These are phyloP conservation scores for Kodamaea derodonti DNA, from an alignment of 1,139 yeast species.

Conservation along the genomic window DNA sequence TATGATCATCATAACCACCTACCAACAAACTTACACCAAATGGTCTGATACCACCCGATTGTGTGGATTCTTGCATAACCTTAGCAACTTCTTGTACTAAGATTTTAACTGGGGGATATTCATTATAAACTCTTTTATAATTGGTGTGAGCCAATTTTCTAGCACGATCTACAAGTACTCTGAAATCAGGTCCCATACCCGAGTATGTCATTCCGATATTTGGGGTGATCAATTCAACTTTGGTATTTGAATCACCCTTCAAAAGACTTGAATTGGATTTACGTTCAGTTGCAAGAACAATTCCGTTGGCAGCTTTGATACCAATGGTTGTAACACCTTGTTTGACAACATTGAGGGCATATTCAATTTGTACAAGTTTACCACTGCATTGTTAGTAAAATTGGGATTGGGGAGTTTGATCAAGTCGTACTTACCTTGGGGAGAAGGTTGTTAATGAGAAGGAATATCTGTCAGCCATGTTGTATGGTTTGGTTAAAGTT, in stretches of 20 bases:
- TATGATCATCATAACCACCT: slow-evolving; percentile 87
- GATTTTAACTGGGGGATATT: slow-evolving; percentile 94
- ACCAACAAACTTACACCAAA: slow-evolving; percentile 92
- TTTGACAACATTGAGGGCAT: slow-evolving; percentile 94
- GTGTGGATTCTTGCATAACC: slow-evolving; percentile 97
- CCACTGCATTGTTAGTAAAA: slow-evolving; percentile 53
- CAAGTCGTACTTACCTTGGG: slow-evolving; percentile 66
- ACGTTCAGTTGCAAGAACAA: slow-evolving; percentile 95
- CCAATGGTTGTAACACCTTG: slow-evolving; percentile 98
- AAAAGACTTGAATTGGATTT: slow-evolving; percentile 79
- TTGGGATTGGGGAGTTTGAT: neutral
- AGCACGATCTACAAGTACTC: slow-evolving; percentile 90
- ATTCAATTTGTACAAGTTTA: slow-evolving; percentile 95
- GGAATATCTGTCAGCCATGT: slow-evolving; percentile 96
- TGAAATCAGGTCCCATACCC: slow-evolving; percentile 99
- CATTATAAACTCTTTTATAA: slow-evolving; percentile 90
- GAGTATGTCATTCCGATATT: slow-evolving; percentile 95
- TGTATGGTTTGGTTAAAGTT: slow-evolving; percentile 9
- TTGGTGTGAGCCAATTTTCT: slow-evolving; percentile 90
- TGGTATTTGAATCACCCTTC: slow-evolving; percentile 69
- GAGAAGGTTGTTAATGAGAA: slow-evolving; percentile 95
- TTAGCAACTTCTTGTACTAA: slow-evolving; percentile 93
- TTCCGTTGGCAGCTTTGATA: slow-evolving; percentile 93
- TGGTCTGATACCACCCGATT: slow-evolving; percentile 97
- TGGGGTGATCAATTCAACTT: slow-evolving; percentile 84